Evolutionary conservation across 495 filamentous ascomycete species (phyloP).

Genomic region (Podospora australis): DNA sequence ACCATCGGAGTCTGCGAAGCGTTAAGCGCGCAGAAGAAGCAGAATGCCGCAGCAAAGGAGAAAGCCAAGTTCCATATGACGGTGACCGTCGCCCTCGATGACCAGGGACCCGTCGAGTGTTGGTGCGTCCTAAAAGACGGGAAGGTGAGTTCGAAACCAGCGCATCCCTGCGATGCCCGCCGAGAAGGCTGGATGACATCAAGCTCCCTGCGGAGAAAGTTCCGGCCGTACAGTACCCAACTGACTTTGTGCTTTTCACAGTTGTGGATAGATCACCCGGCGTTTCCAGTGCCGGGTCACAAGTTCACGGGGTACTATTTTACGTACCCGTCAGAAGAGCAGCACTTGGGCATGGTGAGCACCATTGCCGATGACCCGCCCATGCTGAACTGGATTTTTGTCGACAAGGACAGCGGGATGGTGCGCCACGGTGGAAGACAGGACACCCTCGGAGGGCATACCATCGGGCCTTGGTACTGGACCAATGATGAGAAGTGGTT

Average conservation of each 20-base stretch:
- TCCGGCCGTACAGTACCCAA: too few relatives aligned
- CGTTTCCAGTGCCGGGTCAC: conserved; percentile 39
- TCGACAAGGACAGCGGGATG: conserved; percentile 50
- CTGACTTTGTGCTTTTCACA: conserved; percentile 12
- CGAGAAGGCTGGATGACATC: conserved; percentile 5
- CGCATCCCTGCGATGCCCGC: neutral
- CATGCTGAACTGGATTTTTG: conserved; percentile 60
- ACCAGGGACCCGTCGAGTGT: conserved; percentile 29
- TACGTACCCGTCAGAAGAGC: conserved; percentile 49
- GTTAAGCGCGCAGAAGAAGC: conserved; percentile 45
- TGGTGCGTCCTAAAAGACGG: conserved; percentile 38
- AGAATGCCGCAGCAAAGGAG: conserved; percentile 43
- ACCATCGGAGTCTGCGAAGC: conserved; percentile 46
- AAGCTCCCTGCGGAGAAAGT: neutral
- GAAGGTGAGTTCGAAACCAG: conserved; percentile 28
- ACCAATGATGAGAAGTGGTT: conserved; percentile 49
- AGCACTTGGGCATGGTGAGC: conserved; percentile 52
- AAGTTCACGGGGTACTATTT: conserved; percentile 57
- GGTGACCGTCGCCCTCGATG: conserved; percentile 38
- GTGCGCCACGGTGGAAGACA: conserved; percentile 48
- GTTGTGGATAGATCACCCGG: conserved; percentile 43
- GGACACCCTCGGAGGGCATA: conserved; percentile 39
- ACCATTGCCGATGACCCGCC: conserved; percentile 53
- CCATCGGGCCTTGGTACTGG: conserved; percentile 53
- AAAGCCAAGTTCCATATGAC: conserved; percentile 46